Conservation (phyloP, 2,329 filamentous ascomycete species). For the Pseudocercospora eumusae region DNA sequence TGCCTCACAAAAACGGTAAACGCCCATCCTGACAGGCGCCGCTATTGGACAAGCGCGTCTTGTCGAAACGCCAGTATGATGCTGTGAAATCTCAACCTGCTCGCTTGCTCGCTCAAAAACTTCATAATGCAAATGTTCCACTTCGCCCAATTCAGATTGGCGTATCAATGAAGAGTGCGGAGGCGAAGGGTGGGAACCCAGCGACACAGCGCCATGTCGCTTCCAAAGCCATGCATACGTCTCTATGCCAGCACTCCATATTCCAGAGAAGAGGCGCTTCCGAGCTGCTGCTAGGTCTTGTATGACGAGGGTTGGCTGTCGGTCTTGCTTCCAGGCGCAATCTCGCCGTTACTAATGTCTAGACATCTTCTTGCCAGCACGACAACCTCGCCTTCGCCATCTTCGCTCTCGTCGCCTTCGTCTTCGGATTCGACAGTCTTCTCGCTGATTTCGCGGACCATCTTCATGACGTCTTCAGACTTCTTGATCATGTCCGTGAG, state of each 20-base stretch:
- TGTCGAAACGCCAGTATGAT: conserved; percentile 19
- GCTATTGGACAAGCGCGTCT: conserved; percentile 9
- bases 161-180: not conserved
- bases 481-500: conserved; percentile 87
- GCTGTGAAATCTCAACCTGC: conserved; percentile 20
- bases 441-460: conserved; percentile 89
- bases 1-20: conserved; percentile 4
- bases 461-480: conserved; percentile 85
- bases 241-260: not conserved
- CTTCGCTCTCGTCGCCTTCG: conserved; percentile 84
- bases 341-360: conserved; percentile 52
- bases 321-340: conserved; percentile 21
- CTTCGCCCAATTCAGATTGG: not conserved
- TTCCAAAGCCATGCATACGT: not conserved
- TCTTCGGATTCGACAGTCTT: conserved; percentile 81
- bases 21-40: conserved; percentile 7
- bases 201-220: not conserved
- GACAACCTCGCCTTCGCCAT: conserved; percentile 89
- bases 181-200: not conserved
- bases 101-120: conserved; percentile 28
- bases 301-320: conserved; percentile 28
- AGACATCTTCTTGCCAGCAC: conserved; percentile 86
- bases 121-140: conserved; percentile 17
- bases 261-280: not conserved
- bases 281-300: conserved; percentile 19